Evolutionary conservation across 495 filamentous ascomycete genomes (phyloP), one percentile per base, ranked within the genome.

Genomic region (Penicillium psychrofluorescens): DNA sequence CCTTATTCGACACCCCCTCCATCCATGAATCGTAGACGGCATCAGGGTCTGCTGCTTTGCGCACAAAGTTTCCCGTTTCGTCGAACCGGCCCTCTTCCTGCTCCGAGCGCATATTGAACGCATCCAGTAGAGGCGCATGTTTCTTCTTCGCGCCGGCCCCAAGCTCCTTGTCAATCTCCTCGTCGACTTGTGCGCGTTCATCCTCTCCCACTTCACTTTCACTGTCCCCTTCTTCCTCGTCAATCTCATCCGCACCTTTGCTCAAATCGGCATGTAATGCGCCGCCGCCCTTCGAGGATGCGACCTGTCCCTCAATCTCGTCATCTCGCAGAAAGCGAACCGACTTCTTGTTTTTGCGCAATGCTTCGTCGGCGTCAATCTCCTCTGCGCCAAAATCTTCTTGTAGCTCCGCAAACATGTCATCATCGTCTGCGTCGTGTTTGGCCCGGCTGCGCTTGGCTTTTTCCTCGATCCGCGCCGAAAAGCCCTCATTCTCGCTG

Each of bases 71-170:
- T 3, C 92, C 92, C 11, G 79, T 68, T 42, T 86, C 86, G 57
- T 98, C 92, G 54, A 95, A 97, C 10, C 79, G 72, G 0, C 92
- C 92, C 56, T 97, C 92, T 60, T 98, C 94, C 56, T 90, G 81
- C 63, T 98, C 92, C 6, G 73, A 66, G 38, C 76, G 80, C 79
- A 98, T 90, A 56, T 98, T 95, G 74, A 98, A 98, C 0, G 90
- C 92, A 64, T 96, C 92, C 22, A 97, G 73, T 53, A 92, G 83
- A n/a, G 92, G 92, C 11, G 94, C 94, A 61, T 95, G 88, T 59
- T 85, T 90, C 64, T 96, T 97, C 52, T 90, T 83, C 1, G 81
- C 83, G 7, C 92, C 94, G 3, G 85, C 82, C 2, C 94, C 94
- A 29, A 98, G 67, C 61, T 97, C 92, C 38, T 88, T 83, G 53